Evolutionary conservation across 768 basidiomycete genomes (phyloP).

Genomic region (Dioszegia hungarica): DNA sequence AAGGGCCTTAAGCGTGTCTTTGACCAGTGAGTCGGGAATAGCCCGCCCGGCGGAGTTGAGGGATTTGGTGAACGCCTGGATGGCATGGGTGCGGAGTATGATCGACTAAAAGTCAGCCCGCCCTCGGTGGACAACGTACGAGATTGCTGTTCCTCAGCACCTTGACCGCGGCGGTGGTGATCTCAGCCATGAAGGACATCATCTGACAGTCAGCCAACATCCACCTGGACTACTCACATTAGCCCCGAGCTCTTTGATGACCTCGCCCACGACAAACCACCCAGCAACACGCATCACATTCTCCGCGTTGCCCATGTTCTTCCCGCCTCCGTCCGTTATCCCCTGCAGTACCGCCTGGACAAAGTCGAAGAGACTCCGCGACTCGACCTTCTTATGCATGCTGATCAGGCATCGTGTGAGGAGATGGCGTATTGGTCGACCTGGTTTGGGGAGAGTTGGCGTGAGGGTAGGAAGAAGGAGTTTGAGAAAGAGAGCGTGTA

Average conservation of each 20-base stretch:
- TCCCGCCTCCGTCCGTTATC: conserved; percentile 65
- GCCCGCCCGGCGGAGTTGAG: conserved; percentile 76
- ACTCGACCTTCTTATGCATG: conserved; percentile 75
- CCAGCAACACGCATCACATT: conserved; percentile 59
- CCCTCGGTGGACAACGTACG: conserved; percentile 53
- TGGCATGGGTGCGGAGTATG: conserved; percentile 73
- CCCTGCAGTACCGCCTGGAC: conserved; percentile 71
- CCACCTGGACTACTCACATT: conserved; percentile 58
- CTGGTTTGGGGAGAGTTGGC: conserved; percentile 66
- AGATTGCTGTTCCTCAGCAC: conserved; percentile 63
- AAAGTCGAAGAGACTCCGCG: conserved; percentile 78
- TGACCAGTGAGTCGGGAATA: conserved; percentile 68
- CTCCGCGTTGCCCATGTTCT: conserved; percentile 33
- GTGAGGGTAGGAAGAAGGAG: conserved; percentile 59
- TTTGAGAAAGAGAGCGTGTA: conserved; percentile 54
- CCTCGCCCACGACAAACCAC: conserved; percentile 78
- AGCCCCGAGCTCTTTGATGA: conserved; percentile 77
- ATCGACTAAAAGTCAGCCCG: conserved; percentile 57
- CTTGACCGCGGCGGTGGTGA: conserved; percentile 62
- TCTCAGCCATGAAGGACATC: conserved; percentile 93
- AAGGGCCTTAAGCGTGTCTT: conserved; percentile 81
- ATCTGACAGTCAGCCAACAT: conserved; percentile 55
- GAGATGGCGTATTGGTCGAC: conserved; percentile 75
- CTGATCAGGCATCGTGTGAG: conserved; percentile 70
- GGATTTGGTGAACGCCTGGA: conserved; percentile 71